Base-by-base conservation (phyloP, 2,329 filamentous ascomycete species). In the Eutypella sp. region DNA sequence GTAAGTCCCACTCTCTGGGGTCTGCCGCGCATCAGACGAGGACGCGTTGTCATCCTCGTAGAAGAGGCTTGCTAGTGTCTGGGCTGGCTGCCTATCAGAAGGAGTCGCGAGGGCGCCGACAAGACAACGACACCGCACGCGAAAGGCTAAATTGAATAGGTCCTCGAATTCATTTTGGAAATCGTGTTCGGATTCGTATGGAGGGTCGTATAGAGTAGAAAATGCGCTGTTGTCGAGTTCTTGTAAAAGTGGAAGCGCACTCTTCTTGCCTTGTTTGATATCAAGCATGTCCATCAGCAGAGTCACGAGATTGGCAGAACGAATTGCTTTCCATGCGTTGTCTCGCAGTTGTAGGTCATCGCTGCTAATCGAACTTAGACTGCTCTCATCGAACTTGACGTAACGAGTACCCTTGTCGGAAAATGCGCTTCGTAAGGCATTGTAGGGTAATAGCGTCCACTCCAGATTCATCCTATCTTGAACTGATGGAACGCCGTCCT, bases 221-320 rank as follows among this genome's bases (percentile, higher is more conserved):
- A 60, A 62, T n/a, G 38, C 40, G 23, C n/a, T n/a, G n/a, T 48
- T 37, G 36, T 63, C 53, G 23, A 63, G 42, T 39, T 60, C 47
- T 27, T 53, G 47, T 16, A 62, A 27, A 37, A 61, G 44, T 15
- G 45, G 39, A 5, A 47, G 31, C 4, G 48, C 19, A 3, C 37
- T 9, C 39, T 29, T 37, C 15, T 48, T 51, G 15, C 47, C 45
- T 11, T 44, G 8, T 25, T 24, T 45, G 18, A 57, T 24, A 23
- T 61, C 50, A 13, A 48, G 2, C 10, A 58, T 49, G 20, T 43
- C 49, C 25, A 48, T 36, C 11, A 59, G 47, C 22, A 63, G 55
- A 15, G 57, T 56, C 11, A 59, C 41, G n/a, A 59, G 42, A 16
- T 63, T 62, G 27, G 45, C 59, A 19, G 46, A 54, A 47, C 33